These are phyloP conservation scores for Erythrobasidium yunnanense DNA, from an alignment of 768 basidiomycete species.

Conservation along the genomic window DNA sequence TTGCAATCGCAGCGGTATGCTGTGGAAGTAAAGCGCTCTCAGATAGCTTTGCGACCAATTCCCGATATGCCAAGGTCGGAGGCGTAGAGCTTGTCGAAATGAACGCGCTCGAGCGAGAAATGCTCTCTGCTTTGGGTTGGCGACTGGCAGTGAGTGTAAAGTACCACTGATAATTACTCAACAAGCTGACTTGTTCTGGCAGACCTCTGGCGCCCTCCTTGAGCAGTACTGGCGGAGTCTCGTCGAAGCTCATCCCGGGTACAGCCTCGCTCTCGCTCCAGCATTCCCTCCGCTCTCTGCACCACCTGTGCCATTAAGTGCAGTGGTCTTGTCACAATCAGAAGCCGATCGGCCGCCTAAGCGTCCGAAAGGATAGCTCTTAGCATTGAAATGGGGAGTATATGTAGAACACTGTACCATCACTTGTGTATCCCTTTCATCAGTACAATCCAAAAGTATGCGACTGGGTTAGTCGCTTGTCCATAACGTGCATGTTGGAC, in stretches of 20 bases:
- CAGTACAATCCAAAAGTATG: too few relatives aligned
- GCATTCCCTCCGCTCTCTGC: neutral
- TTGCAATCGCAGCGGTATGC: conserved; percentile 84
- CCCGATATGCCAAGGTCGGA: conserved; percentile 88
- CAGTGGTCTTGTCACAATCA: too few relatives aligned
- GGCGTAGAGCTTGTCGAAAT: conserved; percentile 84
- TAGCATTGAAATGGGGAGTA: too few relatives aligned
- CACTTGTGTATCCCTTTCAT: too few relatives aligned
- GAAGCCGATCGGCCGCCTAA: too few relatives aligned
- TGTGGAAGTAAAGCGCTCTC: conserved; percentile 89
- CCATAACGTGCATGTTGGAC: too few relatives aligned
- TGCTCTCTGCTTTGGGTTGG: conserved; percentile 86
- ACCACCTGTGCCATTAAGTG: too few relatives aligned
- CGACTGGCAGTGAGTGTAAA: conserved; percentile 60
- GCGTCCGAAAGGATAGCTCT: too few relatives aligned
- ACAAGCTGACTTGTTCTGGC: neutral
- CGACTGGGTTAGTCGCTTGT: too few relatives aligned
- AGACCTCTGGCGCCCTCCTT: conserved; percentile 21
- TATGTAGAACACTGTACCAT: too few relatives aligned
- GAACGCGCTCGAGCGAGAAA: conserved; percentile 88
- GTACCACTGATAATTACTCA: neutral
- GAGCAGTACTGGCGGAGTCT: conserved; percentile 19
- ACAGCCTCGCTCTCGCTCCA: neutral
- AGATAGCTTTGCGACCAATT: conserved; percentile 90
- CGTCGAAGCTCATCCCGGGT: conserved; percentile 21